Base-by-base conservation (phyloP, 2,329 filamentous ascomycete species). In the Acephala macrosclerotiorum region DNA sequence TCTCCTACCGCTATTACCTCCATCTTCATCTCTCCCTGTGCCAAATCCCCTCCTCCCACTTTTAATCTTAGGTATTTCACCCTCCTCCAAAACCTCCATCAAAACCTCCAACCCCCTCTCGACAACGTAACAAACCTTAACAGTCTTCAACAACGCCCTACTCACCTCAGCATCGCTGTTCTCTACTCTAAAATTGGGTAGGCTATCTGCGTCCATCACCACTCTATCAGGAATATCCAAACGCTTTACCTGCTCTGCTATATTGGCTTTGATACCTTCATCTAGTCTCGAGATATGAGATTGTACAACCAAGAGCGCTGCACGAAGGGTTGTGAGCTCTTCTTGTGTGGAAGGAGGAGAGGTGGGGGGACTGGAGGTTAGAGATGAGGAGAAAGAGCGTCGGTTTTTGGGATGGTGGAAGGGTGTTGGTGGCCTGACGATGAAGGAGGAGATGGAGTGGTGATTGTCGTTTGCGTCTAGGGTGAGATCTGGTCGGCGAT, bases 41-140 rank as follows among this genome's bases (percentile, higher is more conserved):
- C 29, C 29, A 33, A 5, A 3, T 42, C 38, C 18, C 3, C 12
- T n/a, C 45, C 11, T 25, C 20, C 22, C 20, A n/a, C 45, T 25
- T 25, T n/a, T 7, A 3, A 20, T 51, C 20, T 25, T 18, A 22
- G 12, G 25, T 14, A 9, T 5, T 29, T n/a, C n/a, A 7, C 20
- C 45, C 22, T 22, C 6, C 3, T 25, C 47, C 22, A 61, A 26
- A 14, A 42, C 59, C 3, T 55, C 59, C 22, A 63, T 18, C 20
- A 58, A 33, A 26, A 42, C 42, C 18, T 58, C 61, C 29, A 58
- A n/a, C 12, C 55, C 38, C 14, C 55, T 58, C n/a, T 63, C 42
- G 16, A 63, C 18, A 11, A 63, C 22, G 33, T 33, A 61, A 29
- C 59, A 61, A 9, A 61, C 47, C 18, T 61, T 61, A 2, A 40